Base-by-base conservation (phyloP, 805 yeast species). In the Wickerhamiella azymoides region DNA sequence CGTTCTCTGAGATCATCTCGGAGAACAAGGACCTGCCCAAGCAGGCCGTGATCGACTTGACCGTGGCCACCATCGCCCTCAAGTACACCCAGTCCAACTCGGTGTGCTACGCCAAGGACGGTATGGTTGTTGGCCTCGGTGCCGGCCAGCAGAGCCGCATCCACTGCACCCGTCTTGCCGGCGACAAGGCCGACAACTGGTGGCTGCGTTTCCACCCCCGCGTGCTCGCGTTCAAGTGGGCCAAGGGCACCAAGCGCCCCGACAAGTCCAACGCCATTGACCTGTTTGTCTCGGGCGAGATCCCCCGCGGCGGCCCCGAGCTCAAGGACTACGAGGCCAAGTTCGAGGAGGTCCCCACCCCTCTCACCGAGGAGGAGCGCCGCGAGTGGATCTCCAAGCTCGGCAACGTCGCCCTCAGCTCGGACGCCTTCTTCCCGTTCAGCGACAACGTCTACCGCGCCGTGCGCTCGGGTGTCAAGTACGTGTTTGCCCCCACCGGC, bases 381-480 rank as follows among this genome's bases (percentile, higher is more conserved):
- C 69, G 70, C 53, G 94, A 83, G 58, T 92, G 97, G 97, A 67
- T 81, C 54, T 57, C 68, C 51, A 77, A 86, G 69, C 74, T 86
- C 64, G 76, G 70, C 49, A 79, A 84, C 57, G 99, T 92, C 47
- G 86, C 97, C 10, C 72, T 88, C 57, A 81, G 96, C 14, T 86
- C 96, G 3, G 99, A 92, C 64, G 99, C 99, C 25, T 92, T 92
- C 78, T 92, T 92, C 94, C 99, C 99, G 68, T 92, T 92, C 92
- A 92, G 97, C 54, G 99, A 92, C 67, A 92, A 92, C 62, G 95
- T 92, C 56, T 86, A 89, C 77, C 79, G 99, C 66, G 97, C 97
- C 53, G 96, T 79, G 44, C 79, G 84, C 72, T 81, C 94, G 16
- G 99, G 99, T 64, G 99, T 88, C 57, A 85, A 84, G 67, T 92